Evolutionary conservation across 2,329 filamentous ascomycete genomes (phyloP), one percentile per base, ranked within the genome.

Genomic region (Fusarium buharicum): DNA sequence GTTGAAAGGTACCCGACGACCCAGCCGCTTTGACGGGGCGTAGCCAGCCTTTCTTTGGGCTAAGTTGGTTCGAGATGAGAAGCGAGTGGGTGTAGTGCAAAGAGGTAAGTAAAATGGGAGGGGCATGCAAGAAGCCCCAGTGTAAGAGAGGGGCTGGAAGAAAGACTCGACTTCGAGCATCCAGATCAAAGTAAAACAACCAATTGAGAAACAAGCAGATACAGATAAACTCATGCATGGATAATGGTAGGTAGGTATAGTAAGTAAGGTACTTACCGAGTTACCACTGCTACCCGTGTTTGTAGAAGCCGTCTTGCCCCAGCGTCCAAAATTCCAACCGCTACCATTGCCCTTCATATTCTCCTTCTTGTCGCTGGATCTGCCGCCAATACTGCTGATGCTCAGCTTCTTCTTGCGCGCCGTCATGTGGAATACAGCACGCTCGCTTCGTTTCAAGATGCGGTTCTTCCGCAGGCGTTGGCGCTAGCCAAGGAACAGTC

Each of bases 261-360:
- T 22, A 22, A 22, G 20, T 24, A 10, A 57, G 12, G 14, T 30
- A 45, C 61, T 47, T 20, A 65, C 61, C 40, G 31, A 38, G 31
- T 18, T 59, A 38, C 6, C 20, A 22, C 8, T 30, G n/a, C 2
- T 59, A 44, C 13, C 55, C 2, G 45, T 62, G 37, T 40, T 62
- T 41, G 55, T 48, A 31, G 51, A 62, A 46, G 45, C 39, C 24
- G 62, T 40, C 16, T 36, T 64, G 4, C 61, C 51, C 61, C 61
- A 64, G 31, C 61, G 61, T 36, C 51, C 61, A 62, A 64, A 64
- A 30, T 60, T 54, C 62, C 62, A 64, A 20, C 62, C 52, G 14
- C 62, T 48, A 47, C 59, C 59, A 33, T 37, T 63, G 7, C 37
- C 20, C 39, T 59, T 65, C 62, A 66, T 65, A 3, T 40, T 63